Evolutionary conservation across 306 rosid species (phyloP).

Genomic region (Lupinus albus): DNA sequence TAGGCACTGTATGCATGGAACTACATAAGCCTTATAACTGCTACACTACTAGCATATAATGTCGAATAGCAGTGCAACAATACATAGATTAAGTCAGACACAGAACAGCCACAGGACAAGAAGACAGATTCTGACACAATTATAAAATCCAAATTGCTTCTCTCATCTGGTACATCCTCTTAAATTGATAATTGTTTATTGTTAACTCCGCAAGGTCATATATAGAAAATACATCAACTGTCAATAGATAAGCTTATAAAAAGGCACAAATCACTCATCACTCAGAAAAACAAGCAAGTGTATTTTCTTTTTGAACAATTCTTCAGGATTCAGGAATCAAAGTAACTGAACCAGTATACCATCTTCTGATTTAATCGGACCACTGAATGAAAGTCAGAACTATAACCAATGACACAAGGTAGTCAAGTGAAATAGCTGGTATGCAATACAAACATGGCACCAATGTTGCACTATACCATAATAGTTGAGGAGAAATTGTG

Average conservation of each 20-base stretch:
- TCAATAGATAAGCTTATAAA: too few relatives aligned
- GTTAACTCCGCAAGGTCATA: not conserved
- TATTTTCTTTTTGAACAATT: not conserved
- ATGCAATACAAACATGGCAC: not conserved
- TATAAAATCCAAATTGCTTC: slow-evolving; percentile 1
- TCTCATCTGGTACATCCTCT: not conserved
- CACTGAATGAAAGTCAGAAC: not conserved
- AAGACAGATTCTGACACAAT: not conserved
- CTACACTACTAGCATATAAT: slow-evolving; percentile 15
- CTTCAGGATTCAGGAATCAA: not conserved
- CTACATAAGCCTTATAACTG: not conserved
- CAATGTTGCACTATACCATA: slow-evolving; percentile 2
- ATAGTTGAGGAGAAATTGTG: not conserved
- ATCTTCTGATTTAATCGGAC: not conserved
- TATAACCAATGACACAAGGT: not conserved
- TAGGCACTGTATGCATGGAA: too few relatives aligned
- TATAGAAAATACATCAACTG: not conserved
- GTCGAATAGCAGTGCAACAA: slow-evolving; percentile 8
- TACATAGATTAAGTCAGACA: slow-evolving; percentile 1
- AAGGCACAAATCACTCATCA: slow-evolving; percentile 2
- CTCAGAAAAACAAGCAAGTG: not conserved
- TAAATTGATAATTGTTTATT: slow-evolving; percentile 5
- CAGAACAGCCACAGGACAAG: not conserved
- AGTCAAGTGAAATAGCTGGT: not conserved
- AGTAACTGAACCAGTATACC: not conserved